Evolutionary conservation across 345 rosid genomes (phyloP).

Genomic region (Jatropha curcas): DNA sequence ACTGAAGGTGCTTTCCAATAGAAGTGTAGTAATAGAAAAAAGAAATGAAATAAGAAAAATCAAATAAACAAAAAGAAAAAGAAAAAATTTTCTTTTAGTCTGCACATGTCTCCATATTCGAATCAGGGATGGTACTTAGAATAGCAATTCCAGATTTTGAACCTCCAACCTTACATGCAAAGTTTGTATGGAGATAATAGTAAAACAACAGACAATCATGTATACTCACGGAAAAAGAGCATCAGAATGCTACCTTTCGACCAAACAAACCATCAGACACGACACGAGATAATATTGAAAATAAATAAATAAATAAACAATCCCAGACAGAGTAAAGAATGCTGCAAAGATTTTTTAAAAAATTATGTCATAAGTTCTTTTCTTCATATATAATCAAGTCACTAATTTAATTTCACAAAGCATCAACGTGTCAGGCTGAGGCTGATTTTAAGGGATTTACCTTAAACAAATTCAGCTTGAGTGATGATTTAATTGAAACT

Average conservation of each 20-base stretch:
- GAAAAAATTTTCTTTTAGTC: no score
- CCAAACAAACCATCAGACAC: slow-evolving; percentile 13
- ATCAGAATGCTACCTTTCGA: slow-evolving; percentile 1
- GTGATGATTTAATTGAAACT: slow-evolving; percentile 6
- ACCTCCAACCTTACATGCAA: no score
- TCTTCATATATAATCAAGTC: background rate
- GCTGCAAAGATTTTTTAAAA: no score
- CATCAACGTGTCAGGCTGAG: slow-evolving; percentile 15
- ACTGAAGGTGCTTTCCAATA: background rate
- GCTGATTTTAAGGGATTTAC: slow-evolving; percentile 9
- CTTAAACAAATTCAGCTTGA: slow-evolving; percentile 10
- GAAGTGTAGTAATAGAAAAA: background rate
- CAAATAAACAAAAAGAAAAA: background rate
- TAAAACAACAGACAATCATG: background rate
- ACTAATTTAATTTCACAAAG: background rate
- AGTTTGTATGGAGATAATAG: background rate
- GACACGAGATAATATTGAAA: background rate
- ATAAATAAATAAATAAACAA: background rate
- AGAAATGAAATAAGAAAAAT: background rate
- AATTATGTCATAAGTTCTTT: background rate
- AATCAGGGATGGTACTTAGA: no score
- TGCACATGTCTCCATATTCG: no score
- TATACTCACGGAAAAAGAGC: background rate
- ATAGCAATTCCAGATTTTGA: no score
- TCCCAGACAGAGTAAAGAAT: background rate